These are phyloP conservation scores for Rhododendron williamsianum DNA, from an alignment of 148 eudicot species.

Conservation along the genomic window DNA sequence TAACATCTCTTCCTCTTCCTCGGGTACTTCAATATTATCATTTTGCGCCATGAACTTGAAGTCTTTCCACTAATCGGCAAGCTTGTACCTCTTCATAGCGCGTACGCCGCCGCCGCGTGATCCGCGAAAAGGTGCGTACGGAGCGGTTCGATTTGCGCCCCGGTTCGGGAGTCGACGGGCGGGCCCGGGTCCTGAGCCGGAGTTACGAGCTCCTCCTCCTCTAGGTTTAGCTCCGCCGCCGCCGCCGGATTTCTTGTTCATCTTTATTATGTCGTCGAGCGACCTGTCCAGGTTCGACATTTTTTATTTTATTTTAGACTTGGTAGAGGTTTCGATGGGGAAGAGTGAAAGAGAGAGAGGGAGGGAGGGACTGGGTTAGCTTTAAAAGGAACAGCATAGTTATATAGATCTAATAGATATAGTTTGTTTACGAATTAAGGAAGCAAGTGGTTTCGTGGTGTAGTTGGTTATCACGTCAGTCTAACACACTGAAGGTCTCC, in stretches of 20 bases:
- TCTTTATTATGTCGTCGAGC: slow-evolving; percentile 63
- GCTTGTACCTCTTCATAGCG: neutral
- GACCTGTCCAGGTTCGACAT: slow-evolving; percentile 63
- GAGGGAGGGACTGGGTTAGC: neutral
- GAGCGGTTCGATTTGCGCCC: slow-evolving; percentile 32
- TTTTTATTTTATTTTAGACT: neutral
- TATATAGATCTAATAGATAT: too few relatives aligned
- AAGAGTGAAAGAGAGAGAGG: neutral
- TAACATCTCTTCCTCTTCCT: too few relatives aligned
- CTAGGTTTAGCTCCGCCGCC: slow-evolving; percentile 24
- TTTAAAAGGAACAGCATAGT: too few relatives aligned
- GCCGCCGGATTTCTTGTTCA: slow-evolving; percentile 45
- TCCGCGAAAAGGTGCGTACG: slow-evolving; percentile 53
- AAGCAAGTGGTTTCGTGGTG: slow-evolving; percentile 70
- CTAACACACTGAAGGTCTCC: slow-evolving; percentile 99
- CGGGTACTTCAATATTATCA: too few relatives aligned
- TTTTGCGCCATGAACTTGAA: too few relatives aligned
- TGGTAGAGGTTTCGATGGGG: neutral
- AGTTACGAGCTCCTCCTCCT: slow-evolving; percentile 17
- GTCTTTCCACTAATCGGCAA: too few relatives aligned
- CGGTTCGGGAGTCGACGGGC: slow-evolving; percentile 44
- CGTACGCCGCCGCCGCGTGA: slow-evolving; percentile 16
- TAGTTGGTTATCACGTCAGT: slow-evolving; percentile 99
- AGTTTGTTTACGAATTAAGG: too few relatives aligned
- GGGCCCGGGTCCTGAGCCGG: slow-evolving; percentile 48